Base-by-base conservation (phyloP, 176 grass and related monocot genomes). In the Musa schizocarpa region DNA sequence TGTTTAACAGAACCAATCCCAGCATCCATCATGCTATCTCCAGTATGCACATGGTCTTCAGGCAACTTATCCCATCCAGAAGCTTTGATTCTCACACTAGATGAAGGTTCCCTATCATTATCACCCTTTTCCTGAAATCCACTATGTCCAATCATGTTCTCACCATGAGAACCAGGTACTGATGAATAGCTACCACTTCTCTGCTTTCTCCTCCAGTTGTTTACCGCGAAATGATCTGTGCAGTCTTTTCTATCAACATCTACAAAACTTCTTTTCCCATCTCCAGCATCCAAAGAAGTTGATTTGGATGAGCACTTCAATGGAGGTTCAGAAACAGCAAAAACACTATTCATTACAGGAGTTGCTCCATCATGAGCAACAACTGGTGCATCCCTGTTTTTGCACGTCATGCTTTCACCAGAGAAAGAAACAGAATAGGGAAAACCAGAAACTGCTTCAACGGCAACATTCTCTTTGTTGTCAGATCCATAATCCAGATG, bases 11-110 rank as follows among this genome's bases (percentile, higher is more conserved):
- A 82, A 76, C 79, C 64, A 81, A 71, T 70, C 25, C 22, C 78
- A 56, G 19, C 49, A 29, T 92, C 84, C 77, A 72, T 81, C 70
- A 81, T 69, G 63, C 55, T 74, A 83, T 72, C 69, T 51, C 9
- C 65, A 63, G 67, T 56, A 74, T 71, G 80, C n/a, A 62, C 79
- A 57, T 68, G 69, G 85, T 73, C 78, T 84, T 87, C 80, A 56
- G 88, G 86, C 16, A 87, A 70, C 80, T 65, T 78, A 81, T 99
- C 91, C 91, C 91, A 99, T 72, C 91, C 91, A 53, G 86, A 88
- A 25, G 77, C 53, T 71, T 86, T 99, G 43, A 71, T 80, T 68
- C 73, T 87, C 29, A 62, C 81, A 79, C 57, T 91, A 71, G 72
- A 55, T 59, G 75, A 65, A 79, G 77, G 66, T 57, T 82, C 91